phyloP scores from a whole-genome alignment of 164 flowering plant genomes.

The Chimonanthus praecox region DNA sequence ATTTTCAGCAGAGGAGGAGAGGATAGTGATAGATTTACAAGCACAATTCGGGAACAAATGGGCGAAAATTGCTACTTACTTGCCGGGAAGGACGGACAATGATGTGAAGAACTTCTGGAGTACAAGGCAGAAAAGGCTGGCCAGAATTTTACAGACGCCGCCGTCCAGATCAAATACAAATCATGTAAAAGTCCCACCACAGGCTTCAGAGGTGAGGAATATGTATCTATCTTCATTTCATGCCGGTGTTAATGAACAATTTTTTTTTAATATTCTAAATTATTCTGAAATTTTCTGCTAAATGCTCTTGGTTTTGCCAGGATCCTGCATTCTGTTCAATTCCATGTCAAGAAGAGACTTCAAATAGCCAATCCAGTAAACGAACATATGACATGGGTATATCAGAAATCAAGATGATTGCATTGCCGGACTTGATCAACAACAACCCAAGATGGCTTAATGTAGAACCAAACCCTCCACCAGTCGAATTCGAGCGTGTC shows the following conservation, averaged over 20 bases:
- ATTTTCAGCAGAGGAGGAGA: conserved; percentile 80
- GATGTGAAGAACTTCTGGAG: conserved; percentile 99
- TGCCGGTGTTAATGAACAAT: not conserved
- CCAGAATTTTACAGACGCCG: conserved; percentile 55
- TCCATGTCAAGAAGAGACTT: conserved; percentile 10
- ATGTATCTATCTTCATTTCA: not conserved
- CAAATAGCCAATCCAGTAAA: not conserved
- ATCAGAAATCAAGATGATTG: conserved; percentile 34
- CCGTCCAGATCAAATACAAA: conserved; percentile 3
- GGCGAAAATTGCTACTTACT: conserved; percentile 78
- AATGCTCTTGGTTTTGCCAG: not conserved
- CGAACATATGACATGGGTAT: conserved; percentile 10
- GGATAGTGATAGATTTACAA: conserved; percentile 84
- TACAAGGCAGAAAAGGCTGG: conserved; percentile 83
- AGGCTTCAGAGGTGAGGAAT: conserved; percentile 31
- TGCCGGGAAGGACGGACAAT: conserved; percentile 88
- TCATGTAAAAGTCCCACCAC: conserved; percentile 11
- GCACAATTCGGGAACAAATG: conserved; percentile 85
- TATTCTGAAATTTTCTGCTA: no score
- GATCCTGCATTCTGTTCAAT: not conserved
- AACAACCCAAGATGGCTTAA: conserved; percentile 17
- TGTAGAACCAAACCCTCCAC: conserved; percentile 15
- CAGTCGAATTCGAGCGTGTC: not conserved
- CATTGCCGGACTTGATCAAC: conserved; percentile 27
- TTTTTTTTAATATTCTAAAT: no score